Evolutionary conservation across 1,284 basidiomycete species (phyloP), one percentile per base, ranked within the genome.

Genomic region (Cutaneotrichosporon mucoides): DNA sequence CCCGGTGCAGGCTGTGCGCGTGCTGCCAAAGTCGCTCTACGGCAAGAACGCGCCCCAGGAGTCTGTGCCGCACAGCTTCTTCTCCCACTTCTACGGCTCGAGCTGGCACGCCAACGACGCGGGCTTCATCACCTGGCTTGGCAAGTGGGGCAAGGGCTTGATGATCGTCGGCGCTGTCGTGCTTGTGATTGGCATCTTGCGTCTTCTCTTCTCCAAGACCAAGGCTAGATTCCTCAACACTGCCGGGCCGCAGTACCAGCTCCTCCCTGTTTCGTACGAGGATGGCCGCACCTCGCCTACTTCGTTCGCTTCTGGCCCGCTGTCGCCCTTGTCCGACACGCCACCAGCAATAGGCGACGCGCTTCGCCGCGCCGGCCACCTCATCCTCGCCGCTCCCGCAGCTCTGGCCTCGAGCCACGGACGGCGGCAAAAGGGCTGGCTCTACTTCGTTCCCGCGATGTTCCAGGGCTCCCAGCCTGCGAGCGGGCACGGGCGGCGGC

Each of bases 101-200:
- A 93, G 90, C 69, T 99, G 95, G 95, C 90, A 94, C 71, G 86
- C 90, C 6, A 92, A 94, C 71, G 92, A 96, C 76, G 92, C 92
- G 15, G 89, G 87, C 7, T 94, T 95, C 79, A 92, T 96, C 72
- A 85, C 86, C 34, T 95, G 94, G 81, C 82, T 97, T 60, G 89
- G 85, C 46, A 83, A 83, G 36, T 92, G 90, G 86, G 93, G 93
- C 62, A 92, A 89, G 73, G 81, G 76, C 40, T 78, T 95, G 60
- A 89, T 96, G 87, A 90, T 87, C 85, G 65, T 92, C 36, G 91
- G 89, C 2, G 76, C 87, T 56, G 75, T 84, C 15, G 78, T 95
- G 59, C 81, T 95, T 45, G 73, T 92, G 49, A 71, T 86, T 48
- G 89, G 89, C 33, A 74, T 86, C 44, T 73, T 86, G 53, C 83